These are phyloP conservation scores for Lophiotrema nucula DNA, from an alignment of 495 filamentous ascomycete species.

Conservation along the genomic window DNA sequence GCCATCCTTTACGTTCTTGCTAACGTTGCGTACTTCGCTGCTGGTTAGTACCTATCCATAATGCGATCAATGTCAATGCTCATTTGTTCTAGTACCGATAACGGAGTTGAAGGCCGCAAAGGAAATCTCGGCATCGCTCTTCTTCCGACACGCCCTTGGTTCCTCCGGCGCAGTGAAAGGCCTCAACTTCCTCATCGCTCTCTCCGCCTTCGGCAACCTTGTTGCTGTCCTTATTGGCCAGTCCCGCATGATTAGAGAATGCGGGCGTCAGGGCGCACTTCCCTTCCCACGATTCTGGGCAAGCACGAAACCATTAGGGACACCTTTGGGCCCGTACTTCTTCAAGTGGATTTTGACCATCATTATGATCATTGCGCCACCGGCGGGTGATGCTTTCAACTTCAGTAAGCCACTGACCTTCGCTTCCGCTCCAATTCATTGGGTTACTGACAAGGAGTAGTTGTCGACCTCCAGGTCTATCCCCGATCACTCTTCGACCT, in stretches of 20 bases:
- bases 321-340: constrained; percentile 40
- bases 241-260: constrained; percentile 61
- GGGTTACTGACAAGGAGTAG: background rate
- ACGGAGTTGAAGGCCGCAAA: constrained; percentile 53
- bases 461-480: background rate
- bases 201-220: constrained; percentile 65
- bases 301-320: constrained; percentile 59
- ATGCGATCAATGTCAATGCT: too few relatives aligned
- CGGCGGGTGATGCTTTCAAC: constrained; percentile 65
- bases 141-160: constrained; percentile 63
- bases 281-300: constrained; percentile 65
- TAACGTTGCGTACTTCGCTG: constrained; percentile 63
- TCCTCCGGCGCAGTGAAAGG: constrained; percentile 49
- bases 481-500: too few relatives aligned
- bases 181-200: constrained; percentile 59
- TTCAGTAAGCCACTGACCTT: background rate
- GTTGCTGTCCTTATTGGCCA: constrained; percentile 58
- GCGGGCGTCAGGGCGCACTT: constrained; percentile 66
- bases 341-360: constrained; percentile 59
- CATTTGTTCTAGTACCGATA: constrained; percentile 56
- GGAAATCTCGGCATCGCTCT: constrained; percentile 56
- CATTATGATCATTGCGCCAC: constrained; percentile 65
- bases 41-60: too few relatives aligned
- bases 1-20: constrained; percentile 58
- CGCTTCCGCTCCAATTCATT: background rate